A percentile compares a stretch with the other conserved stretches of the same genome.
Evolutionary conservation across 805 yeast genomes (phyloP).

Genomic region (Candida taoyuanica): DNA sequence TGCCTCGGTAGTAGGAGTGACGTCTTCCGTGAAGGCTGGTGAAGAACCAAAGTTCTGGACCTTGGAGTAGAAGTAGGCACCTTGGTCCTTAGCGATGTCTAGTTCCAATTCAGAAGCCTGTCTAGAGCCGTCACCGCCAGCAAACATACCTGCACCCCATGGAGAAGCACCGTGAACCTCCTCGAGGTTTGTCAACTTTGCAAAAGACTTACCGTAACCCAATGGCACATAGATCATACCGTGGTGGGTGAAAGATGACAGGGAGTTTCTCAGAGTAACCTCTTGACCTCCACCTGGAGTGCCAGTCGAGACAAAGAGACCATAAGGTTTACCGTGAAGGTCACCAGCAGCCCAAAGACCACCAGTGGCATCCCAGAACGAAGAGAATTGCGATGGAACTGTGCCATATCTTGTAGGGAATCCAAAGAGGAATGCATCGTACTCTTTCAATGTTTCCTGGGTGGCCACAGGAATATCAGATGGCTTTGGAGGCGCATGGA

Average conservation of each 20-base stretch:
- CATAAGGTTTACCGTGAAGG: slow-evolving; percentile 67
- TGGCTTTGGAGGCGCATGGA: slow-evolving; percentile 66
- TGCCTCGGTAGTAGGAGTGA: slow-evolving; percentile 7
- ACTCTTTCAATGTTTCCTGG: slow-evolving; percentile 48
- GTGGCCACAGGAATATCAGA: slow-evolving; percentile 61
- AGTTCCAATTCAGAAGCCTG: slow-evolving; percentile 58
- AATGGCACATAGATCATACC: slow-evolving; percentile 74
- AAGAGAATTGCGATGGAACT: slow-evolving; percentile 67
- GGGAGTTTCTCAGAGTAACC: slow-evolving; percentile 50
- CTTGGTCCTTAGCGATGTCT: slow-evolving; percentile 62
- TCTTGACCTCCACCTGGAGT: slow-evolving; percentile 79
- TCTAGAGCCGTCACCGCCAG: slow-evolving; percentile 74
- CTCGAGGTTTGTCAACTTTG: slow-evolving; percentile 47
- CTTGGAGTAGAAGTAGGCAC: slow-evolving; percentile 51
- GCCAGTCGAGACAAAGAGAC: slow-evolving; percentile 67
- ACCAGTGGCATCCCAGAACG: slow-evolving; percentile 75
- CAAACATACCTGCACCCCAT: slow-evolving; percentile 83
- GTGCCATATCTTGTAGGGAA: slow-evolving; percentile 83
- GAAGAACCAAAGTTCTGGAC: slow-evolving; percentile 30
- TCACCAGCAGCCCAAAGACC: slow-evolving; percentile 69
- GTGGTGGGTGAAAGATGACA: slow-evolving; percentile 64
- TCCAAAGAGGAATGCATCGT: slow-evolving; percentile 83
- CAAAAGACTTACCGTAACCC: slow-evolving; percentile 60
- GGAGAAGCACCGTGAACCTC: slow-evolving; percentile 79
- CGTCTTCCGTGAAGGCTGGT: slow-evolving; percentile 7